A percentile compares a stretch with the other conserved stretches of the same genome.
Evolutionary conservation across 208 protist genomes (phyloP).

Genomic region (Acanthamoeba rhysodes): DNA sequence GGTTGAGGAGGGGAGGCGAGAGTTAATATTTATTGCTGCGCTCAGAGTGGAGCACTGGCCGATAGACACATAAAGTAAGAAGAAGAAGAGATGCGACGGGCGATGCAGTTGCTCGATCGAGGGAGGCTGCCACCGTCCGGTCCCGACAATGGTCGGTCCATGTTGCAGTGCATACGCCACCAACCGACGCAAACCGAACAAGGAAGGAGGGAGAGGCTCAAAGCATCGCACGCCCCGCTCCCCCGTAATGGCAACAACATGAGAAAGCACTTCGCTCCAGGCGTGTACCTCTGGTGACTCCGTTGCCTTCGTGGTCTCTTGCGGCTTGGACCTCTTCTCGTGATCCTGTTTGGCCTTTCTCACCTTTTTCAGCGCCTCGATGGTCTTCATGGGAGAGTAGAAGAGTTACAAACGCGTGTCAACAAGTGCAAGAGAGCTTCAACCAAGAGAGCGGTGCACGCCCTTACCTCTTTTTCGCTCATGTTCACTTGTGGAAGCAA

Average conservation of each 20-base stretch:
- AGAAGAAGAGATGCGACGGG: not conserved
- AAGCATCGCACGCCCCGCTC: not conserved
- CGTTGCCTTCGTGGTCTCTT: not conserved
- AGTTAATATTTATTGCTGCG: conserved; percentile 58
- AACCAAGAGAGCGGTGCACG: not conserved
- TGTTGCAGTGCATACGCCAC: not conserved
- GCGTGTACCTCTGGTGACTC: conserved; percentile 50
- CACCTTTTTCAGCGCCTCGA: conserved; percentile 40
- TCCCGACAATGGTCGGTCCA: not conserved
- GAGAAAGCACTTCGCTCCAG: not conserved
- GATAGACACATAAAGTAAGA: not conserved
- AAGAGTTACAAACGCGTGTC: not conserved
- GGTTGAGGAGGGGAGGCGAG: not conserved
- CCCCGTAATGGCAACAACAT: not conserved
- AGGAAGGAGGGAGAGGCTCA: not conserved
- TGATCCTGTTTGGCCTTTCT: conserved; percentile 43
- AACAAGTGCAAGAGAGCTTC: too few species aligned
- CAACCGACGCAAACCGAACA: not conserved
- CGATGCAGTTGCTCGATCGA: not conserved
- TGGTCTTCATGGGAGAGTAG: not conserved
- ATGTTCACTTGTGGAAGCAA: conserved; percentile 42
- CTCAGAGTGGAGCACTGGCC: not conserved
- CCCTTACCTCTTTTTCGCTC: conserved; percentile 25
- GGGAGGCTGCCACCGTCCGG: not conserved
- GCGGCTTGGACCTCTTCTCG: not conserved